Evolutionary conservation across 148 eudicot genomes (phyloP), one percentile per base, ranked within the genome.

Genomic region (Linanthus parryae): DNA sequence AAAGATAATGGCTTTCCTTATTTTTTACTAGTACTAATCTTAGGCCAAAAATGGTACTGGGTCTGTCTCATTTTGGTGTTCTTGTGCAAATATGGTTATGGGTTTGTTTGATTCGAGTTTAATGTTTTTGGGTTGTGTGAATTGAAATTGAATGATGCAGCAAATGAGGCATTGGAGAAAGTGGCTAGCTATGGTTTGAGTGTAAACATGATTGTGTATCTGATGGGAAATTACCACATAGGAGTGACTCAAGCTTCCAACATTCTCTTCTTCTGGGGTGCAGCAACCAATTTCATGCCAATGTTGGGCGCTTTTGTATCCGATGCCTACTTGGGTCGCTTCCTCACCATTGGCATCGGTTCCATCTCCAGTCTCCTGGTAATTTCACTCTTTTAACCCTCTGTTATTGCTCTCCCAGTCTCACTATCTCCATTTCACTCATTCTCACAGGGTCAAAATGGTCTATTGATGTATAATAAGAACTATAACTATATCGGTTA

Each of bases 151-250:
- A 31, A 31, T 5, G 5, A 31, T 50, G 57, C 69, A 84, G 96
- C 71, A 48, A 89, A 89, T 65, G 97, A 89, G 61, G 82, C 84
- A 21, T 67, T 89, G 49, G 94, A 84, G 81, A 89, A 78, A 61
- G 87, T 85, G 47, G 97, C 90, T 16, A 89, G 87, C 41, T 85
- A 65, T 63, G 97, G 97, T 15, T 37, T 89, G 52, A 8, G 66
- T n/a, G 87, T 94, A 52, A 89, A 84, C 62, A 89, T 89, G 97
- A 80, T 82, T 37, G 0, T 82, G 23, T 89, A 89, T 45, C 31
- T 89, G 66, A 82, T 84, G 71, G 78, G 41, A 33, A 79, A 77
- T 20, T 89, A 84, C 71, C 72, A 67, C 33, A 75, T 85, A 70
- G 76, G 87, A 17, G 46, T 79, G 8, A 59, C 74, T 0, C 63